Evolutionary conservation across 1,139 yeast species (phyloP).

Genomic region (Taphrina communis): DNA sequence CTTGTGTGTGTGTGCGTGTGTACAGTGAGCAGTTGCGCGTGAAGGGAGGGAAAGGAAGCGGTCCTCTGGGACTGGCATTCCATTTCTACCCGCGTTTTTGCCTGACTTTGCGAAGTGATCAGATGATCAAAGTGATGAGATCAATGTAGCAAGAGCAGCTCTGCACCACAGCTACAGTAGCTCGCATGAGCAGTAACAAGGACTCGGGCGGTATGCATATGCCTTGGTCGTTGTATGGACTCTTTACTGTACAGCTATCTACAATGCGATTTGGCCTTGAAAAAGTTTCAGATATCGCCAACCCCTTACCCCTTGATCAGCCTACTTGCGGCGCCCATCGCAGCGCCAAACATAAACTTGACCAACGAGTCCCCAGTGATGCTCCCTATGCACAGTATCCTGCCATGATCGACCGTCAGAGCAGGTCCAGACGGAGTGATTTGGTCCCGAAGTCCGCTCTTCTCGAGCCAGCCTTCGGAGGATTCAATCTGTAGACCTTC

Average conservation of each 20-base stretch:
- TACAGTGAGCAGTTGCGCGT: no score
- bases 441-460: conserved; percentile 28
- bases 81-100: conserved; percentile 4
- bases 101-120: neutral
- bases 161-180: no score
- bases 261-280: neutral
- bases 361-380: conserved; percentile 39
- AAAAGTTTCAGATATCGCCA: neutral
- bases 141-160: no score
- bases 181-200: no score
- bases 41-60: neutral
- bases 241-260: no score
- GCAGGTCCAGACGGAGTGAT: conserved; percentile 27
- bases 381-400: conserved; percentile 35
- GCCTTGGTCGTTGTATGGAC: no score
- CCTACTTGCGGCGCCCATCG: conserved; percentile 25
- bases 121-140: neutral
- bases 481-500: conserved; percentile 9
- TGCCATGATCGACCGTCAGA: conserved; percentile 21
- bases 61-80: conserved; percentile 24
- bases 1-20: neutral
- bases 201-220: no score
- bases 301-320: neutral
- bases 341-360: conserved; percentile 37
- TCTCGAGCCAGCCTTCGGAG: conserved; percentile 30